phyloP scores from a whole-genome alignment of 768 basidiomycete species.

The Rhizopogon vinicolor region DNA sequence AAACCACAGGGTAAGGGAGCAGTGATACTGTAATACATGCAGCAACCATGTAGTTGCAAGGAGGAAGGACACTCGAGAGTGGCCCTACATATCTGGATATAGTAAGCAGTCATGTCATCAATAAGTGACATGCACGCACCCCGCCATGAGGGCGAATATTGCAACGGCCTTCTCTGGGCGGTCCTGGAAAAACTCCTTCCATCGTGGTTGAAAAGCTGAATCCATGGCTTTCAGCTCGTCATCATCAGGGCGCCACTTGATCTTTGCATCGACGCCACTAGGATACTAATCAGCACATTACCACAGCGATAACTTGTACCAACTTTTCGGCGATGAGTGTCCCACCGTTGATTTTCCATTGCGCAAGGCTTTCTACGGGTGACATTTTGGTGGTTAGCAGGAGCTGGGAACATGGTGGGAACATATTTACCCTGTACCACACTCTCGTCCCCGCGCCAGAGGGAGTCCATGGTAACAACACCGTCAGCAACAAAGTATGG shows the following conservation, averaged over 20 bases:
- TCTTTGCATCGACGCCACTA: conserved; percentile 12
- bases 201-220: conserved; percentile 14
- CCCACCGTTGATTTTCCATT: conserved; percentile 32
- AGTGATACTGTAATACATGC: conserved; percentile 26
- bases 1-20: not conserved
- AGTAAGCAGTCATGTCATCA: not conserved
- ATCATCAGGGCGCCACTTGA: conserved; percentile 20
- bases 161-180: conserved; percentile 18
- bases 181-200: conserved; percentile 13
- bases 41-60: conserved; percentile 11
- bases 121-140: not conserved
- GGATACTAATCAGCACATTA: not conserved
- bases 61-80: not conserved
- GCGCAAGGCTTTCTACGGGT: conserved; percentile 10
- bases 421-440: conserved; percentile 34
- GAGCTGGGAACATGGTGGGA: not conserved
- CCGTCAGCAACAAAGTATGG: conserved; percentile 38
- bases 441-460: conserved; percentile 35
- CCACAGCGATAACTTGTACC: conserved; percentile 2
- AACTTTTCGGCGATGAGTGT: conserved; percentile 53
- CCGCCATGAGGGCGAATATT: not conserved
- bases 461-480: conserved; percentile 41
- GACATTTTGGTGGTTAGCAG: not conserved
- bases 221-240: conserved; percentile 16
- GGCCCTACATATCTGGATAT: not conserved